phyloP scores from a whole-genome alignment of 2,329 filamentous ascomycete species.

The Dactylella cylindrospora region DNA sequence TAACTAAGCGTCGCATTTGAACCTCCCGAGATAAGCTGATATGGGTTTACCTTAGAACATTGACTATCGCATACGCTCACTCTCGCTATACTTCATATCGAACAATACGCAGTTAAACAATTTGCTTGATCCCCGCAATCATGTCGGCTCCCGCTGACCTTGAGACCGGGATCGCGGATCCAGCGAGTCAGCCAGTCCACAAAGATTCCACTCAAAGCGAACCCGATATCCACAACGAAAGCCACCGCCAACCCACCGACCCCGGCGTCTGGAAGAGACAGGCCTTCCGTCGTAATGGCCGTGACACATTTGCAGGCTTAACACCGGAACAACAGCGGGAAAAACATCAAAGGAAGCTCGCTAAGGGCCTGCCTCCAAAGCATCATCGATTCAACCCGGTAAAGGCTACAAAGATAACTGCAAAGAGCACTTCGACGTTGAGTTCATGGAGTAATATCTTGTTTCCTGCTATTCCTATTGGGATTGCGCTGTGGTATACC shows the following conservation, averaged over 20 bases:
- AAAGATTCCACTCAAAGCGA: neutral
- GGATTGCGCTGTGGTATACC: slow-evolving; percentile 28
- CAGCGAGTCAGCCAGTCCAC: neutral
- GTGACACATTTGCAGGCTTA: slow-evolving; percentile 18
- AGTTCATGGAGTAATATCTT: slow-evolving; percentile 35
- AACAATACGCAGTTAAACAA: too few species aligned
- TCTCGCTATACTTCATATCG: too few species aligned
- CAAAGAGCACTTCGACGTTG: slow-evolving; percentile 27
- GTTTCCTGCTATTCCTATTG: slow-evolving; percentile 28
- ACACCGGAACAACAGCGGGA: slow-evolving; percentile 17
- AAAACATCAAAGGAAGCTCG: slow-evolving; percentile 17
- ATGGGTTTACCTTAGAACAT: too few species aligned
- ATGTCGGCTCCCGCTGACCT: slow-evolving; percentile 30
- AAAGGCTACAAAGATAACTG: slow-evolving; percentile 25
- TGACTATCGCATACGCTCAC: too few species aligned
- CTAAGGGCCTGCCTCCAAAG: slow-evolving; percentile 13
- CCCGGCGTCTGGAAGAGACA: slow-evolving; percentile 23
- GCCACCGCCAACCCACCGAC: slow-evolving; percentile 1
- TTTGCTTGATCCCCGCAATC: neutral
- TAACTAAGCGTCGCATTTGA: too few species aligned
- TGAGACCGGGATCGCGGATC: slow-evolving; percentile 17
- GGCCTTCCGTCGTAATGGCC: slow-evolving; percentile 25
- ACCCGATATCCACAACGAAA: neutral
- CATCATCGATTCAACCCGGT: slow-evolving; percentile 24
- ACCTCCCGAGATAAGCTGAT: too few species aligned